Conservation (phyloP, 1,284 basidiomycete genomes). For the Ceratobasidium sp. region DNA sequence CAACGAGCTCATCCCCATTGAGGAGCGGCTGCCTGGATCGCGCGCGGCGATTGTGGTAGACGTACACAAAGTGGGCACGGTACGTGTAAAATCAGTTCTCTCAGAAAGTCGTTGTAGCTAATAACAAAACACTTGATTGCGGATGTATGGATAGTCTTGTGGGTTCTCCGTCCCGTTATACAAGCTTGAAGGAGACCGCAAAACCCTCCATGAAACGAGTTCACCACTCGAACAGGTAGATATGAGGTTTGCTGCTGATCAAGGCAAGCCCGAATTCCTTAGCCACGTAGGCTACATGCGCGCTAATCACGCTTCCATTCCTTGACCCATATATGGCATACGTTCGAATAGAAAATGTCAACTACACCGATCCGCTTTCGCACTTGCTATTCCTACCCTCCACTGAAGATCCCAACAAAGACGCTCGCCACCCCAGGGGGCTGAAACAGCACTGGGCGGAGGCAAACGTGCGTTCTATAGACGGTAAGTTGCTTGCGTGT, state of each 20-base stretch:
- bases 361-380: conserved; percentile 17
- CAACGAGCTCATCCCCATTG: conserved; percentile 61
- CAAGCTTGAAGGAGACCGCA: conserved; percentile 64
- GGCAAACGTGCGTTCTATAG: conserved; percentile 65
- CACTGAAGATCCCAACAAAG: conserved; percentile 6
- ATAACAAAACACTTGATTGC: no score
- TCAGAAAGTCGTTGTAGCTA: background rate
- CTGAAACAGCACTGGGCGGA: conserved; percentile 65
- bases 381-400: conserved; percentile 32
- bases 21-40: conserved; percentile 64
- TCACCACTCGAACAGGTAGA: conserved; percentile 58
- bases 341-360: conserved; percentile 14
- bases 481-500: conserved; percentile 57
- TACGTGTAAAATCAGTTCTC: conserved; percentile 54
- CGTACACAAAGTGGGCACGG: conserved; percentile 66
- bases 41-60: conserved; percentile 67
- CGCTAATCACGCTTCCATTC: conserved; percentile 12
- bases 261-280: conserved; percentile 56
- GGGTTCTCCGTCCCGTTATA: conserved; percentile 68
- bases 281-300: conserved; percentile 44
- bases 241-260: conserved; percentile 47
- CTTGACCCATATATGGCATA: background rate
- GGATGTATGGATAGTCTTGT: conserved; percentile 61
- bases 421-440: conserved; percentile 52
- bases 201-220: conserved; percentile 58